Conservation (phyloP, 2,329 filamentous ascomycete genomes). For the Colletotrichum caudatum region DNA sequence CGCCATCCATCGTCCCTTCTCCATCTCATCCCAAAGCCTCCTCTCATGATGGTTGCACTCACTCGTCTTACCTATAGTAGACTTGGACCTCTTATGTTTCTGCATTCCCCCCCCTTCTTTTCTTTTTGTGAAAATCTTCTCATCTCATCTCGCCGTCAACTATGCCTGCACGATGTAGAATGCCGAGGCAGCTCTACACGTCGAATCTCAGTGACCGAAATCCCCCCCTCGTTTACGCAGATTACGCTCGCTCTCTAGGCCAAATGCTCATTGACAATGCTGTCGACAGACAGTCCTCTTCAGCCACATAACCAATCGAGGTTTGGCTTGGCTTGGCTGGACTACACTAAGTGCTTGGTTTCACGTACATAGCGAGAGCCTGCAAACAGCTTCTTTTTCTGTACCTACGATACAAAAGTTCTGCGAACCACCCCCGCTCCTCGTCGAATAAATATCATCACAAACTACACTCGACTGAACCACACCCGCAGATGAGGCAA, state of each 20-base stretch:
- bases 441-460: neutral
- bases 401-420: neutral
- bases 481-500: neutral
- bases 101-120: neutral
- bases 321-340: neutral
- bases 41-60: no score
- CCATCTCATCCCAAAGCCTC: neutral
- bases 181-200: neutral
- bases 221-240: neutral
- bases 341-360: neutral
- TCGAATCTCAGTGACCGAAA: neutral
- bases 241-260: neutral
- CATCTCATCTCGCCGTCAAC: neutral
- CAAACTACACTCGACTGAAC: neutral
- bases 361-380: neutral
- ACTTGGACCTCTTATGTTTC: neutral
- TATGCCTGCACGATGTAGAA: rapidly evolving
- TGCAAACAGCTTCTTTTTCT: neutral
- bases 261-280: neutral
- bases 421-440: neutral
- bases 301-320: neutral
- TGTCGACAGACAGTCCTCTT: neutral
- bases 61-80: no score
- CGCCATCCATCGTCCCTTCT: neutral
- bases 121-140: neutral